Percentiles rank a stretch among this genome's conserved stretches.
phyloP scores from a whole-genome alignment of 148 eudicot species.

The Limonium bicolor region DNA sequence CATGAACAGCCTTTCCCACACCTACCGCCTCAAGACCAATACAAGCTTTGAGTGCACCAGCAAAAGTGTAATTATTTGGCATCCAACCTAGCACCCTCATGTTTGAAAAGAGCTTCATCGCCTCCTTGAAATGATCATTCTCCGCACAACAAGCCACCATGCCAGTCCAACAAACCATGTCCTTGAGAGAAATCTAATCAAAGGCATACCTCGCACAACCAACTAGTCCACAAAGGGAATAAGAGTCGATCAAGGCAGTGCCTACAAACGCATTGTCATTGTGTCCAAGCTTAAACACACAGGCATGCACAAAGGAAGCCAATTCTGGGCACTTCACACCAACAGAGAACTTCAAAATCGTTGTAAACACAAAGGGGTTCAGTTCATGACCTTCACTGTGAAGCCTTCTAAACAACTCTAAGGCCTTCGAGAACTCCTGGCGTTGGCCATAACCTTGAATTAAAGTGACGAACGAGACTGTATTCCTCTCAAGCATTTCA shows the following conservation, averaged over 20 bases:
- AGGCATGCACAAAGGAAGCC: constrained; percentile 29
- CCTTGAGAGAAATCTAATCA: constrained; percentile 39
- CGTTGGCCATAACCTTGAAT: constrained; percentile 39
- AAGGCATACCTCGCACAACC: constrained; percentile 39
- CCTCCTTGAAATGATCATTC: constrained; percentile 38
- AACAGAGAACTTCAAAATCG: constrained; percentile 59
- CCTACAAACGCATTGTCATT: constrained; percentile 58
- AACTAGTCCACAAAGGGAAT: constrained; percentile 47
- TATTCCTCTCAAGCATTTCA: constrained; percentile 49
- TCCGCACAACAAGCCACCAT: constrained; percentile 70
- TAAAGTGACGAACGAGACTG: constrained; percentile 53
- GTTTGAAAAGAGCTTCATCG: constrained; percentile 24
- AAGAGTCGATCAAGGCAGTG: constrained; percentile 66
- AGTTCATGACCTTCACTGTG: constrained; percentile 63
- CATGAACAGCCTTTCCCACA: constrained; percentile 42
- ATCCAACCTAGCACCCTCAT: constrained; percentile 50
- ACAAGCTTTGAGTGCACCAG: constrained; percentile 64
- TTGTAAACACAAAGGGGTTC: constrained; percentile 64
- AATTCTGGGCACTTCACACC: constrained; percentile 34
- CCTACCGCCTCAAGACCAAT: constrained; percentile 37
- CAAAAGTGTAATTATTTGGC: constrained; percentile 67
- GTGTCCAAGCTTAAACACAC: constrained; percentile 47
- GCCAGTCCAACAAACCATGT: constrained; percentile 80
- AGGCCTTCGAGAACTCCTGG: constrained; percentile 18
- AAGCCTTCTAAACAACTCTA: constrained; percentile 33